phyloP scores from a whole-genome alignment of 176 grass and related monocot genomes.

The Chloris gayana region DNA sequence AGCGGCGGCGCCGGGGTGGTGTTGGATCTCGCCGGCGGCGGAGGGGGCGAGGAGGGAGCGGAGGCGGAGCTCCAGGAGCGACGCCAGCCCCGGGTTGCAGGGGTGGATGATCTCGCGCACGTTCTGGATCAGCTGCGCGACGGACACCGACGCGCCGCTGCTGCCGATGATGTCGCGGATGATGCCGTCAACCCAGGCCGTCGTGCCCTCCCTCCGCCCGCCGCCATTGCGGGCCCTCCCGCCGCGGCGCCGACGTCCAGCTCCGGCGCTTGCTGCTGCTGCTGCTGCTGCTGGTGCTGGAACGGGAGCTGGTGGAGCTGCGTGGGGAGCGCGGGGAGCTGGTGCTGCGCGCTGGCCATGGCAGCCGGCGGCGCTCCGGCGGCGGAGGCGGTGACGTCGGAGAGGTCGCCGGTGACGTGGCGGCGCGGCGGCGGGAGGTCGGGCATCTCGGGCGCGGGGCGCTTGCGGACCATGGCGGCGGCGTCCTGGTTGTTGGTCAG shows the following conservation, averaged over 20 bases:
- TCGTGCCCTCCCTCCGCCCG: slow-evolving; percentile 23
- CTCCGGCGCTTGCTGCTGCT: neutral
- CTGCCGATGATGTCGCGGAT: slow-evolving; percentile 85
- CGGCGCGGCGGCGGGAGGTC: slow-evolving; percentile 57
- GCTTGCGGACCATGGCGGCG: slow-evolving; percentile 79
- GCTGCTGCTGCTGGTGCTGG: neutral
- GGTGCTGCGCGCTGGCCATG: slow-evolving; percentile 4
- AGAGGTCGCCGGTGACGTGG: slow-evolving; percentile 44
- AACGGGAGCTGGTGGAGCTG: slow-evolving; percentile 52
- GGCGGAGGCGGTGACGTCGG: slow-evolving; percentile 37
- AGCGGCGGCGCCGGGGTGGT: neutral
- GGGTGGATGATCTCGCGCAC: slow-evolving; percentile 94
- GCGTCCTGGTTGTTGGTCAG: slow-evolving; percentile 46
- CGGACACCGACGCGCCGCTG: slow-evolving; percentile 60
- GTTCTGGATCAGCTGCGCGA: slow-evolving; percentile 93
- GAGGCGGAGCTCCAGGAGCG: slow-evolving; percentile 85
- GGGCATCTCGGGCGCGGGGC: slow-evolving; percentile 64
- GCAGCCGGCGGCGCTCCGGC: neutral
- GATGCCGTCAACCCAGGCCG: slow-evolving; percentile 84
- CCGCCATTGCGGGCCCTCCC: neutral
- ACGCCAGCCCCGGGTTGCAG: slow-evolving; percentile 83
- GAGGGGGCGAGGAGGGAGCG: slow-evolving; percentile 54
- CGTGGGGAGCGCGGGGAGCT: slow-evolving; percentile 51
- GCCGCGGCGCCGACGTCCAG: slow-evolving; percentile 3
- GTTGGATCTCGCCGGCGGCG: neutral